phyloP scores from a whole-genome alignment of 2,329 filamentous ascomycete genomes.

The Thielaviopsis populi region DNA sequence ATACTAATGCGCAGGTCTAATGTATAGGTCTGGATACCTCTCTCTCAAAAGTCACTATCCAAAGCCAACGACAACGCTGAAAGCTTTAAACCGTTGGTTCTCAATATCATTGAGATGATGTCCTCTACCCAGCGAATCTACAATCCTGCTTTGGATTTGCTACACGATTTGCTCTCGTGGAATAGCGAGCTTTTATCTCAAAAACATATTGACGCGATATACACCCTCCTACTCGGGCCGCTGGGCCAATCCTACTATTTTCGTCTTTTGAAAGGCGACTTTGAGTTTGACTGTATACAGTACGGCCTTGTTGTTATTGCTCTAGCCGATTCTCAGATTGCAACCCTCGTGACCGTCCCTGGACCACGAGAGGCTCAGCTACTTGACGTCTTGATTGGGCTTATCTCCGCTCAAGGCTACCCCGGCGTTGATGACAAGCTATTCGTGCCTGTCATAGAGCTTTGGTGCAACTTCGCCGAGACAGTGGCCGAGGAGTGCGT shows the following conservation, averaged over 20 bases:
- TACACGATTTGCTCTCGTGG: slow-evolving; percentile 50
- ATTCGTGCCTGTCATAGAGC: slow-evolving; percentile 60
- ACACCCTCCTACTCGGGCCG: slow-evolving; percentile 42
- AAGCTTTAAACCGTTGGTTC: slow-evolving; percentile 36
- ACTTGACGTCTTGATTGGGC: slow-evolving; percentile 44
- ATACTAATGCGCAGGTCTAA: no score
- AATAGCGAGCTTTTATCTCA: slow-evolving; percentile 47
- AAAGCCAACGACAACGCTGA: slow-evolving; percentile 4
- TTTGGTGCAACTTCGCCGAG: slow-evolving; percentile 67
- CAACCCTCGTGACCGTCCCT: slow-evolving; percentile 40
- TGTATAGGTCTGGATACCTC: slow-evolving; percentile 1
- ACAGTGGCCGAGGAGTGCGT: slow-evolving; percentile 45
- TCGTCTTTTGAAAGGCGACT: slow-evolving; percentile 42
- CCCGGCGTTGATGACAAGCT: slow-evolving; percentile 59
- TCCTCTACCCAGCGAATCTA: slow-evolving; percentile 42
- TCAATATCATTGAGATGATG: slow-evolving; percentile 37
- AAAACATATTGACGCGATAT: slow-evolving; percentile 42
- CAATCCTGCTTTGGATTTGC: slow-evolving; percentile 45
- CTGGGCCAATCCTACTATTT: slow-evolving; percentile 45
- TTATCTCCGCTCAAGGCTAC: slow-evolving; percentile 50
- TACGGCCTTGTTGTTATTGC: slow-evolving; percentile 53
- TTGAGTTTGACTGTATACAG: slow-evolving; percentile 47
- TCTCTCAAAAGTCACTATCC: slow-evolving; percentile 20
- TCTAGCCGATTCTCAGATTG: slow-evolving; percentile 51
- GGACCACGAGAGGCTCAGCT: slow-evolving; percentile 38